Evolutionary conservation across 2,329 filamentous ascomycete genomes (phyloP), one percentile per base, ranked within the genome.

Genomic region (Phaeophleospora eucalypticola): DNA sequence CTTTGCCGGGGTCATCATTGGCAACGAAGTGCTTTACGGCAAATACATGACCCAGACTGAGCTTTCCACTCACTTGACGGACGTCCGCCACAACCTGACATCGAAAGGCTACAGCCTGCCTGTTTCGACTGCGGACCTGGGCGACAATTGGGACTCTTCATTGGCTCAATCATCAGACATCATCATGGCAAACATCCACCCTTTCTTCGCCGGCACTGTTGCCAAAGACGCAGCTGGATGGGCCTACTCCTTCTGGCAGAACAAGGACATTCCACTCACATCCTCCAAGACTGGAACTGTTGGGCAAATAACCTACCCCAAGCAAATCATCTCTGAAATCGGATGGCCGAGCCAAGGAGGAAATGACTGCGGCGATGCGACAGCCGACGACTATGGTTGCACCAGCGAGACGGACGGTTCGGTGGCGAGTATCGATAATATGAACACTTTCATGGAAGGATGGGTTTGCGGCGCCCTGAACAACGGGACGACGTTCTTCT

Each of bases 101-200:
- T 68, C 72, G 27, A 79, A 81, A 61, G 76, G 76, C 15, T 79
- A 90, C 58, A 70, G 81, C 39, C 73, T 97, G 8, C 87, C 87
- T 0, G 81, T 97, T 10, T 87, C 89, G 1, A 95, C 89, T 0
- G 89, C 87, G 0, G 91, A 97, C 65, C 76, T 97, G 0, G 91
- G 91, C 19, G 84, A 93, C 60, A 86, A 91, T 60, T 97, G 91
- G 91, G 84, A 82, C 2, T 62, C 76, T 0, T 73, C 76, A 2
- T 79, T 97, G 15, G 86, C 86, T 0, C 58, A 70, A 3, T 76
- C 81, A 42, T 86, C 88, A 35, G 90, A 97, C 67, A 83, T 87
- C 60, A 83, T 97, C 68, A 96, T 97, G 90, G 86, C 88, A 58
- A 97, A 97, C 64, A 87, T 97, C 45, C 93, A 97, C 65, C 91